Evolutionary conservation across 768 basidiomycete genomes (phyloP), one percentile per base, ranked within the genome.

Genomic region (Mycena leptocephala): DNA sequence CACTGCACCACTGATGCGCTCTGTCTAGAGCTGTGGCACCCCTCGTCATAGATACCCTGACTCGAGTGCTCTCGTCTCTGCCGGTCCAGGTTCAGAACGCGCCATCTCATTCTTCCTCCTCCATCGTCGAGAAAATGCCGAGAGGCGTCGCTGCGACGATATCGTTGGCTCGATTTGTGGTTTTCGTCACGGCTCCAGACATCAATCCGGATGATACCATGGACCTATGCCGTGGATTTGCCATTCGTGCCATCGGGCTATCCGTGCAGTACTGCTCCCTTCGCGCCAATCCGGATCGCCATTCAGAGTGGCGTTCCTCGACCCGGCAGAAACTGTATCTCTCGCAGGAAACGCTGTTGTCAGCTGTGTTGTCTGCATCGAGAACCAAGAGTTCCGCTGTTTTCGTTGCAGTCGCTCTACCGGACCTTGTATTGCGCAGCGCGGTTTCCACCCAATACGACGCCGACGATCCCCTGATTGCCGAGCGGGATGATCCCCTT

Each of bases 181-280:
- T 95, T 13, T 92, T 95, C 71, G 81, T 96, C 64, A 95, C 95
- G 9, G 91, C 93, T n/a, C 90, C 90, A 41, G 97, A 98, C 82
- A 88, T 97, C 68, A 96, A 96, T 76, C 95, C 95, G 0, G 84
- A 88, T 0, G 94, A 94, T 68, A 89, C 90, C 46, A 83, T 90
- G 69, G 91, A 91, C 56, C 86, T 95, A 16, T 93, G 92, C 4
- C 90, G 95, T 33, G 96, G 96, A 5, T 83, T 95, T 70, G 92
- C 93, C 2, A 80, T 93, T 33, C 89, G 90, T 62, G 71, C 85
- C 28, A 91, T 90, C 0, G 86, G 91, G 3, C 53, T 92, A 8
- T 89, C 90, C 3, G 58, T 92, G 10, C 88, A 92, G 70, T 93
- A 93, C 79, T 91, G 90, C 79, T 89, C 89, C 35, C 78, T 94